Percentiles rank a stretch among this genome's conserved stretches.
These are phyloP conservation scores for Pichia sp. DNA, from an alignment of 1,139 yeast species.

Conservation along the genomic window DNA sequence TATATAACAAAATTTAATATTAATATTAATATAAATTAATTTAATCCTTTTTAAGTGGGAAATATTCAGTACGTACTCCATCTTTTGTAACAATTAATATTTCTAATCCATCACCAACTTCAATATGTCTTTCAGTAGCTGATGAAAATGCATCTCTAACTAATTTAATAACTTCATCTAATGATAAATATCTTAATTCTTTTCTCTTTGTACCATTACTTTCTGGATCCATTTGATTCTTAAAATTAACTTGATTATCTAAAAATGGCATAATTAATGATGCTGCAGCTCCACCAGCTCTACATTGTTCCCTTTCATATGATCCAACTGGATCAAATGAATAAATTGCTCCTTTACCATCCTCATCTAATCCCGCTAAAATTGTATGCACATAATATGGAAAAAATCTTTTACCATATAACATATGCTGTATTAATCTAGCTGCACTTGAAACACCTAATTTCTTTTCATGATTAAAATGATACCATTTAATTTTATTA, in stretches of 20 bases:
- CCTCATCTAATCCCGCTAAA: constrained; percentile 90
- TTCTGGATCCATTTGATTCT: constrained; percentile 79
- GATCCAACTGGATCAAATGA: constrained; percentile 98
- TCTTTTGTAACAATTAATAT: constrained; percentile 87
- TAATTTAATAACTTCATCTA: constrained; percentile 80
- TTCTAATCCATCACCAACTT: constrained; percentile 95
- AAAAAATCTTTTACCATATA: constrained; percentile 91
- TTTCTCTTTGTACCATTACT: constrained; percentile 61
- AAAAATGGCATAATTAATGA: constrained; percentile 93
- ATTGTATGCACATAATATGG: constrained; percentile 96
- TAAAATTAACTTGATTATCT: constrained; percentile 94
- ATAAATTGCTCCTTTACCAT: constrained; percentile 91
- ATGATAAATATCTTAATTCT: constrained; percentile 54
- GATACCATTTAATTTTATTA: constrained; percentile 87
- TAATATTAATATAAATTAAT: too few species aligned
- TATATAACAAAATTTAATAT: too few species aligned
- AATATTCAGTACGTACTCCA: constrained; percentile 79
- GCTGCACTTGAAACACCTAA: constrained; percentile 74
- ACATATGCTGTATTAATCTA: constrained; percentile 80
- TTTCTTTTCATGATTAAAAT: constrained; percentile 69
- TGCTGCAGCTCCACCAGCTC: constrained; percentile 98
- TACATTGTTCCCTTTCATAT: constrained; percentile 93
- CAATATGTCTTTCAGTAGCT: constrained; percentile 97
- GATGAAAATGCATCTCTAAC: constrained; percentile 93
- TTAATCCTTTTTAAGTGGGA: constrained; percentile 83